Evolutionary conservation across 345 rosid species (phyloP), one percentile per base, ranked within the genome.

Genomic region (Xanthoceras sorbifolium): DNA sequence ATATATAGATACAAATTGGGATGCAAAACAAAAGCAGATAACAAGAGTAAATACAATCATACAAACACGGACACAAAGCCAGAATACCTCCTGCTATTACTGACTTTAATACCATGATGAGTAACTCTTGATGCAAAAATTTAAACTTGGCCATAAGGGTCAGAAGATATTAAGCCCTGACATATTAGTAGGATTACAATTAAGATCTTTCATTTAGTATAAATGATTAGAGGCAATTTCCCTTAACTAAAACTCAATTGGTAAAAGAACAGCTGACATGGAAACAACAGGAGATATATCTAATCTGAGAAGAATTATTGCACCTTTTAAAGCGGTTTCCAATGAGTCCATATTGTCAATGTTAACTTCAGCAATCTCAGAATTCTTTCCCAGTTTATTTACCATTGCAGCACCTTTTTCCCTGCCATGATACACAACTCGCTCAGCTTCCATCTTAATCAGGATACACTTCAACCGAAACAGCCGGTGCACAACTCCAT

Each of bases 391-490:
- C 69, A 95, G 66, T 44, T 69, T 83, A 74, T 76, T 84, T 84
- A 92, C 96, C 99, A 90, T 81, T 17, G 97, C 88, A 81, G 83
- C 91, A 60, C 99, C 98, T 78, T 90, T 93, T 72, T 88, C 97
- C 88, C 97, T 92, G 74, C 72, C 62, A 20, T 14, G 22, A 44
- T 12, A 17, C 73, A 74, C 3, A 66, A 31, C 14, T 54, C 68
- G 34, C 15, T 75, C 67, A 75, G 64, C 63, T 28, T 32, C 23
- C 75, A 17, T 61, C 50, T 64, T 55, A 62, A 69, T 36, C 10
- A 68, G 44, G 20, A 62, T 38, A 36, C 26, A 29, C 38, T 34
- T 26, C 62, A 71, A 57, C 25, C 11, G 48, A n/a, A 54, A 54
- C 60, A 54, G 22, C 52, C 15, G 17, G 60, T 54, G 23, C 22